Evolutionary conservation across 495 filamentous ascomycete genomes (phyloP), one percentile per base, ranked within the genome.

Genomic region (Lophiostoma macrostomum): DNA sequence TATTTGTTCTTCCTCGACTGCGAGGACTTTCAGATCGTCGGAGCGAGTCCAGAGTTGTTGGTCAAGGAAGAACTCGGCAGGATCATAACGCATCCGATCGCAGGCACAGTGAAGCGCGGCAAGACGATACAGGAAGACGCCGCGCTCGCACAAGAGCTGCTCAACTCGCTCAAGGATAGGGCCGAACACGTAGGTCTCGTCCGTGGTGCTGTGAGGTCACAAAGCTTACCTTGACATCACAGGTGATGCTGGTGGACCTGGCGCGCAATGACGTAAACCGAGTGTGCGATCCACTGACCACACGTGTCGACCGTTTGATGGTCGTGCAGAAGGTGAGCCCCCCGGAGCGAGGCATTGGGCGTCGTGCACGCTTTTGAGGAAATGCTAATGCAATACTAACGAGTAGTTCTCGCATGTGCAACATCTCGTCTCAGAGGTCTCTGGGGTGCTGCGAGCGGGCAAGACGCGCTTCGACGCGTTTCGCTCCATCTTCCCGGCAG

Each of bases 1-100:
- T 98, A 98, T 69, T 80, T 97, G 28, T 98, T 98, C 81, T 98
- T 88, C 73, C 82, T 98, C 46, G 81, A 88, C 66, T 96, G 91
- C 73, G 74, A 76, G 47, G 83, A 86, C 68, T 97, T 98, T 73
- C 87, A 95, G 69, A 88, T 98, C 48, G 87, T 98, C 7, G 93
- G 93, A 53, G 93, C 93, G 23, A 91, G 86, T 36, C 93, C 93
- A 7, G 93, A 98, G 67, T 79, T 96, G 30, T 80, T 98, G 14
- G 90, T 93, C 61, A 96, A 97, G 70, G 81, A 82, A 49, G 91
- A 96, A 61, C 78, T 78, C 10, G 88, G 89, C 16, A 81, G 87
- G 30, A 89, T 98, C 63, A 89, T 98, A 66, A 97, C 91, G 4
- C 93, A 98, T 65, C 93, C 94, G 1, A 98, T 98, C 56, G 93